phyloP scores from a whole-genome alignment of 2,329 filamentous ascomycete species.

The Pseudogymnoascus sp. region DNA sequence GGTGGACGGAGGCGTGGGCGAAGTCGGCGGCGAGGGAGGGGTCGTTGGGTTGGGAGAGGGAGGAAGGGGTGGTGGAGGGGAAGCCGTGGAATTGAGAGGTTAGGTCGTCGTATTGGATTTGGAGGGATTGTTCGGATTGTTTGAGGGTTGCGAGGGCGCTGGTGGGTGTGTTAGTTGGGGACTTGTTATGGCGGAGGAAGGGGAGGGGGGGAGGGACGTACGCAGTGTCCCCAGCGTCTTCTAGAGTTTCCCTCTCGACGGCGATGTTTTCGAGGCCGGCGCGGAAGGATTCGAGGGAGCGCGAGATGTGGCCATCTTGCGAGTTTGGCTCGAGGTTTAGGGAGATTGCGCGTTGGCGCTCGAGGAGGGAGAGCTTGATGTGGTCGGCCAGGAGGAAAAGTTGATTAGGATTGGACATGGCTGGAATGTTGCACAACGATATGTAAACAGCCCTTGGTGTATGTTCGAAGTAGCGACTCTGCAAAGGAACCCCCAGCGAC shows the following conservation, averaged over 20 bases:
- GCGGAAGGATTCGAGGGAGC: conserved; percentile 77
- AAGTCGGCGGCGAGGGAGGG: conserved; percentile 55
- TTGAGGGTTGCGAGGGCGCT: conserved; percentile 39
- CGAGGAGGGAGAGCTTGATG: conserved; percentile 89
- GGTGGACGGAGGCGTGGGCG: conserved; percentile 43
- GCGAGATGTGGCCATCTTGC: conserved; percentile 81
- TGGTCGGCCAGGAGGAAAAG: conserved; percentile 92
- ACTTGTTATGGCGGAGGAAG: neutral
- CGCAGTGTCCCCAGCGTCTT: conserved; percentile 55
- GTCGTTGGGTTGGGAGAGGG: conserved; percentile 55
- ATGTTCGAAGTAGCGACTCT: neutral
- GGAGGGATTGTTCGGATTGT: conserved; percentile 60
- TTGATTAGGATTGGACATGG: conserved; percentile 58
- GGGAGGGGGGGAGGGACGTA: conserved; percentile 30
- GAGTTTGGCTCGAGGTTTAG: conserved; percentile 62
- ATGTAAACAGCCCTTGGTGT: neutral
- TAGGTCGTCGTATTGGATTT: conserved; percentile 67
- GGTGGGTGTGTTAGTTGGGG: conserved; percentile 11
- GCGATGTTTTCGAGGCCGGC: conserved; percentile 68
- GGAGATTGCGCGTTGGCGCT: conserved; percentile 77
- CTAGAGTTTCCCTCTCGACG: conserved; percentile 52
- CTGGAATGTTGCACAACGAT: conserved; percentile 11
- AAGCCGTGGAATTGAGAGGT: conserved; percentile 71
- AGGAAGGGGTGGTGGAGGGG: conserved; percentile 40
- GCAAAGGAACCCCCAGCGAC: neutral